Evolutionary conservation across 352 stramenopile species (phyloP).

Genomic region (Globisporangium heterothallicum): DNA sequence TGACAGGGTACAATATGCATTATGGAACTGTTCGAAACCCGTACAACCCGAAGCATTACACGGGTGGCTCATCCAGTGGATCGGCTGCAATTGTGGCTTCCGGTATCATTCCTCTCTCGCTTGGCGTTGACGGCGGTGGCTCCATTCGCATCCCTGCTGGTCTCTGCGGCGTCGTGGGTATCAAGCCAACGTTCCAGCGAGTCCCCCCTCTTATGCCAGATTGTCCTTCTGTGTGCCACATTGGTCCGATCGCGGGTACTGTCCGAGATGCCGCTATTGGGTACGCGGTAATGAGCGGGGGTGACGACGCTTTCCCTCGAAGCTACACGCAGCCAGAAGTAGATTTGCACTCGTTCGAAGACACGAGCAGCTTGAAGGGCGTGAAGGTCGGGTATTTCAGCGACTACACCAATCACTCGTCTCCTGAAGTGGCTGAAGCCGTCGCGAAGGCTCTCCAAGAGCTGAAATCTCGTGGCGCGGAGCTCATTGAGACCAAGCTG

Average conservation of each 20-base stretch:
- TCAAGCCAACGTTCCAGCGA: conserved; percentile 85
- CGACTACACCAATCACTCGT: conserved; percentile 68
- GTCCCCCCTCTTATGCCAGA: conserved; percentile 51
- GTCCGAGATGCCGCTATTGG: conserved; percentile 78
- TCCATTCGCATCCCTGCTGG: conserved; percentile 88
- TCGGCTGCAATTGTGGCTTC: conserved; percentile 83
- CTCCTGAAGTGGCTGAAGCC: conserved; percentile 42
- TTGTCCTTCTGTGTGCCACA: conserved; percentile 63
- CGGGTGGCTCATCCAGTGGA: conserved; percentile 88
- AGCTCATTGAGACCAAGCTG: conserved; percentile 72
- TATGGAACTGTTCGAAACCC: conserved; percentile 78
- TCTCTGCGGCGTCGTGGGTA: conserved; percentile 85
- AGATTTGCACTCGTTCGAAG: conserved; percentile 50
- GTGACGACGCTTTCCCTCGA: conserved; percentile 36
- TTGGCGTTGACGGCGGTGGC: conserved; percentile 86
- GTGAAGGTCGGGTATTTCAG: conserved; percentile 79
- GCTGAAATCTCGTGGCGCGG: conserved; percentile 52
- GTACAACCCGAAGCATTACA: conserved; percentile 80
- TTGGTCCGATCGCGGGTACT: conserved; percentile 74
- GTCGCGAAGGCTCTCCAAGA: conserved; percentile 41
- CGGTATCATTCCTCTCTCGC: conserved; percentile 81
- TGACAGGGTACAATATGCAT: conserved; percentile 79
- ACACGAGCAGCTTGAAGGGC: conserved; percentile 47
- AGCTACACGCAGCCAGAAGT: conserved; percentile 43
- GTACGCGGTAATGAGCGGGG: conserved; percentile 79